Evolutionary conservation across 2,329 filamentous ascomycete genomes (phyloP).

Genomic region (Cercospora sojina): DNA sequence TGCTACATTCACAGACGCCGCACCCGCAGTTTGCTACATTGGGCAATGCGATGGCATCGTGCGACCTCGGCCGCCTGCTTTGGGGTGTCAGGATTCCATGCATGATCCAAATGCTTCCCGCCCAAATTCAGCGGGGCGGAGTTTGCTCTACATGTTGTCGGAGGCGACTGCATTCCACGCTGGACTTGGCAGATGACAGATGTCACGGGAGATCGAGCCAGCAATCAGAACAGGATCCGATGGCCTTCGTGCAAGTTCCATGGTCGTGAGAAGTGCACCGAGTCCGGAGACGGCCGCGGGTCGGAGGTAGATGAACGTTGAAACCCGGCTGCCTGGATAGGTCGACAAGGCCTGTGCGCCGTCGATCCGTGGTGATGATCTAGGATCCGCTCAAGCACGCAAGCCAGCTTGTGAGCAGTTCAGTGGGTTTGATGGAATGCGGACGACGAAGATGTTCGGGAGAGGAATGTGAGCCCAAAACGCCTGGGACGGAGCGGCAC

Average conservation of each 20-base stretch:
- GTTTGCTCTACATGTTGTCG: neutral
- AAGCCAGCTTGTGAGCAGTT: no score
- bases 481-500: neutral
- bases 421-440: neutral
- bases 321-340: no score
- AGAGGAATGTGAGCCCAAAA: neutral
- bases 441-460: neutral
- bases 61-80: neutral
- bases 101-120: neutral
- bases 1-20: neutral
- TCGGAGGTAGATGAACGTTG: no score
- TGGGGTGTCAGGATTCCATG: neutral
- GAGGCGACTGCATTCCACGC: neutral
- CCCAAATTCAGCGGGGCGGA: neutral
- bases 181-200: neutral
- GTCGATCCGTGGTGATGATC: neutral
- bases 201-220: neutral
- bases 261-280: neutral
- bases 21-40: neutral
- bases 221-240: neutral
- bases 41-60: neutral
- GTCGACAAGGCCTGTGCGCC: no score
- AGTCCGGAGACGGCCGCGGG: neutral
- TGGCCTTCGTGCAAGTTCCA: neutral
- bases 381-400: no score